Base-by-base conservation (phyloP, 352 stramenopile species). In the Pythium dissimile region DNA sequence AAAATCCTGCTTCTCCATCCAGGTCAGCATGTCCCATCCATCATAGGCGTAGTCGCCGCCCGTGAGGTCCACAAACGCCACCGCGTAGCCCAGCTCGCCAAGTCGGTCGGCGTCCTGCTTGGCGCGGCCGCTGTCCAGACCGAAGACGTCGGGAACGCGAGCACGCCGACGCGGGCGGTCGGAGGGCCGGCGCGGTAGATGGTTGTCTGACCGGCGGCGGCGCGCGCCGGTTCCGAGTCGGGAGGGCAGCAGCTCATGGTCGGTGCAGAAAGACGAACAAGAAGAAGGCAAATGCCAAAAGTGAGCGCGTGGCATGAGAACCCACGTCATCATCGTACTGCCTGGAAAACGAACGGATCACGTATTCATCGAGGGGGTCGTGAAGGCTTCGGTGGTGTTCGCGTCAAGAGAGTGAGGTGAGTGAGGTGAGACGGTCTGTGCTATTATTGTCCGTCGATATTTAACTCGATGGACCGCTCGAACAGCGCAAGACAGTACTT, bases 141-240 rank as follows among this genome's bases (percentile, higher is more conserved):
- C 67, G 44, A 69, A 82, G 37, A 84, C 74, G 44, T 85, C 72
- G 1, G 73, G 16, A 87, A 49, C 27, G 72, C 49, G 9, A 87
- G 27, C 23, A 87, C 10, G 13, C 72, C 72, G 31, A 67, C 61
- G 31, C 54, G 71, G 42, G 67, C 42, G 1, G 52, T 63, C 1
- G 54, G 15, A 0, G 70, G 75, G 0, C 63, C 68, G 0, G 67
- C 57, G 37, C 71, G 67, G 52, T 77, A 83, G 26, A 86, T 46
- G 3, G 51, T 67, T 7, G 75, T 78, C 34, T 41, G 37, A 35
- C 62, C 47, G 30, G 52, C 55, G 12, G 52, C 49, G 16, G 39
- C 62, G n/a, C 38, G 53, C 48, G n/a, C 52, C n/a, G 31, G 72
- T 44, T 59, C 69, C 48, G 47, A 72, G 71, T 35, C 39, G 42